These are phyloP conservation scores for Penicillium maclennaniae DNA, from an alignment of 495 filamentous ascomycete species.

Conservation along the genomic window DNA sequence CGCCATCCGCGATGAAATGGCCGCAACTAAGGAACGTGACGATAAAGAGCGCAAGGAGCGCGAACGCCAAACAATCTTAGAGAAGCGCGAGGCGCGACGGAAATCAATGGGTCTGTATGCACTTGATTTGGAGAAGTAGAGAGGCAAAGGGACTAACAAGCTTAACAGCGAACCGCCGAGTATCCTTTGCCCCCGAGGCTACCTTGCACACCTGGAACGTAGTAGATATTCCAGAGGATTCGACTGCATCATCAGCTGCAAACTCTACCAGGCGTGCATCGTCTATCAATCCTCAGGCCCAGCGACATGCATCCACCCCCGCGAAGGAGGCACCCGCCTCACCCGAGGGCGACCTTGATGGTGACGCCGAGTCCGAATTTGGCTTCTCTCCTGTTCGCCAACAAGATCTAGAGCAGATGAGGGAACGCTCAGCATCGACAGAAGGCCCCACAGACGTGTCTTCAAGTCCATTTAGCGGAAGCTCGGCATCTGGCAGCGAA, in stretches of 20 bases:
- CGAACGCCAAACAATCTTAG: constrained; percentile 64
- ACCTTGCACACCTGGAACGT: constrained; percentile 98
- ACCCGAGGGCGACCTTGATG: constrained; percentile 35
- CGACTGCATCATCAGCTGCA: constrained; percentile 77
- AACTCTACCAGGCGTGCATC: constrained; percentile 69
- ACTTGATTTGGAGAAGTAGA: background rate
- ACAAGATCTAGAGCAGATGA: constrained; percentile 58
- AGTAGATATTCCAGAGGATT: constrained; percentile 81
- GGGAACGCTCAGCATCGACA: constrained; percentile 17
- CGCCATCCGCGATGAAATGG: constrained; percentile 62
- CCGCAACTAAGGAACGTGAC: constrained; percentile 67
- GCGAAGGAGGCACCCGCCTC: constrained; percentile 64
- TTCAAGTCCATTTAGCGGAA: constrained; percentile 75
- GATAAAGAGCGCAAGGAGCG: constrained; percentile 63
- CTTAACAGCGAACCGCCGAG: constrained; percentile 71
- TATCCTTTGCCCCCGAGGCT: constrained; percentile 96
- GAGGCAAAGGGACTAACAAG: constrained; percentile 1
- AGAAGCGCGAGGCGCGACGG: constrained; percentile 76
- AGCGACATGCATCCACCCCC: constrained; percentile 34
- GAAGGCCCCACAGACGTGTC: constrained; percentile 54
- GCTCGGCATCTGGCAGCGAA: constrained; percentile 56
- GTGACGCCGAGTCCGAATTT: constrained; percentile 52
- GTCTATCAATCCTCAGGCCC: constrained; percentile 46
- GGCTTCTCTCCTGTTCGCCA: constrained; percentile 67
- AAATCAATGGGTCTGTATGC: constrained; percentile 67